These are phyloP conservation scores for Casuarina cunninghamiana DNA, from an alignment of 306 rosid species.

Conservation along the genomic window DNA sequence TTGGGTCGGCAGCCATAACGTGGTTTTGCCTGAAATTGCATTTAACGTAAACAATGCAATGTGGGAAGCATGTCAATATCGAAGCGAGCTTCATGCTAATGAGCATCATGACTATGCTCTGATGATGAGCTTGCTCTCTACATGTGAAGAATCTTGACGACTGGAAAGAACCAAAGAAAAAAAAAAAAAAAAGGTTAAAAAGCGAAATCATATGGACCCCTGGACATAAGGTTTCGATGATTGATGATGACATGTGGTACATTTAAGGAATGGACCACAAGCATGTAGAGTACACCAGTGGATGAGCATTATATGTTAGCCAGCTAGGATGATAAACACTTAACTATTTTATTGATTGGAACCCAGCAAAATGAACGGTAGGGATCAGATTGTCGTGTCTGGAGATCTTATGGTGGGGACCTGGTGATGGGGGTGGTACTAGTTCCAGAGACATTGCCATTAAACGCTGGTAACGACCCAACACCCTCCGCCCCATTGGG, in stretches of 20 bases:
- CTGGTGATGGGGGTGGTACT: constrained; percentile 22
- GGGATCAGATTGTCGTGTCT: constrained; percentile 59
- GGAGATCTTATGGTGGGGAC: constrained; percentile 56
- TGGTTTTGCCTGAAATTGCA: no score
- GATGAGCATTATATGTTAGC: constrained; percentile 25
- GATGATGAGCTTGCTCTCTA: not conserved
- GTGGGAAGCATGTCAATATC: no score
- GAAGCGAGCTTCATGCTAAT: no score
- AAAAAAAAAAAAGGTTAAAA: not conserved
- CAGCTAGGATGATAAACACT: constrained; percentile 42
- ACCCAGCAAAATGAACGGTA: constrained; percentile 44
- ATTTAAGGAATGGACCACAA: constrained; percentile 7
- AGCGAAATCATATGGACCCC: not conserved
- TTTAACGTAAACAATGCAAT: no score
- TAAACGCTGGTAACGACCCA: constrained; percentile 22
- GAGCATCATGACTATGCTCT: no score
- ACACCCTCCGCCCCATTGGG: constrained; percentile 1
- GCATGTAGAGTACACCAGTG: constrained; percentile 23
- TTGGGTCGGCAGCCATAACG: no score
- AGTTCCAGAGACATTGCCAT: constrained; percentile 24
- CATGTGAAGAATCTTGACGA: not conserved
- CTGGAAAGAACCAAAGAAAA: not conserved
- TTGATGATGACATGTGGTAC: not conserved
- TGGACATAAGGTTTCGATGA: not conserved
- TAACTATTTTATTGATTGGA: constrained; percentile 12